A percentile compares a stretch with the other conserved stretches of the same genome.
phyloP scores from a whole-genome alignment of 2,329 filamentous ascomycete species.

The Fonsecaea multimorphosa region DNA sequence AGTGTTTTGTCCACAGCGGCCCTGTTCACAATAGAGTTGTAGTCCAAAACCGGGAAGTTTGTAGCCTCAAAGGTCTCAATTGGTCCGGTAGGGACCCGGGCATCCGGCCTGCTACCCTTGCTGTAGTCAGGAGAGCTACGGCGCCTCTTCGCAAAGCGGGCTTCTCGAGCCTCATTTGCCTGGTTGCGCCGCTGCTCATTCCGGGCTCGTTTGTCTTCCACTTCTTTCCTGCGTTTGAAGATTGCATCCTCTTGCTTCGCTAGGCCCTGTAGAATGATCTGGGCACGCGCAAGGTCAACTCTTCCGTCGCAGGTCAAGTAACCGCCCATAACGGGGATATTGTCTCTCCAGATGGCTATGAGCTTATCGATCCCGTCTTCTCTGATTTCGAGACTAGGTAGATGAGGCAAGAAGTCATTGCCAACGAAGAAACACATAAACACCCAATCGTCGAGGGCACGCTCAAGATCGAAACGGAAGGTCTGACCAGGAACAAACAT shows the following conservation, averaged over 20 bases:
- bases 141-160: slow-evolving; percentile 47
- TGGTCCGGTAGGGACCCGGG: slow-evolving; percentile 54
- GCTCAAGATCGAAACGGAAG: slow-evolving; percentile 91
- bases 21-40: slow-evolving; percentile 86
- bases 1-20: slow-evolving; percentile 71
- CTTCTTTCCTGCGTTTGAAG: slow-evolving; percentile 84
- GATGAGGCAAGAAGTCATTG: slow-evolving; percentile 96
- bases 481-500: slow-evolving; percentile 80
- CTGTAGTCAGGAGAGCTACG: slow-evolving; percentile 54
- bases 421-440: slow-evolving; percentile 99
- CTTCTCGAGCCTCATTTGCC: slow-evolving; percentile 64
- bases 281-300: slow-evolving; percentile 84
- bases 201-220: slow-evolving; percentile 81
- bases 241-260: slow-evolving; percentile 94
- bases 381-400: slow-evolving; percentile 95
- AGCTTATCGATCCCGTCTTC: slow-evolving; percentile 97
- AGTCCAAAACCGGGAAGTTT: slow-evolving; percentile 64
- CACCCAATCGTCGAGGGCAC: slow-evolving; percentile 96
- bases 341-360: slow-evolving; percentile 96
- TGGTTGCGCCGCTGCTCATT: slow-evolving; percentile 78
- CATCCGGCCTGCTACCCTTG: slow-evolving; percentile 37
- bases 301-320: slow-evolving; percentile 95
- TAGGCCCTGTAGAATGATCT: slow-evolving; percentile 84
- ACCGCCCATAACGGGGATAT: slow-evolving; percentile 86
- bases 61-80: slow-evolving; percentile 33